A percentile compares a stretch with the other conserved stretches of the same genome.
phyloP scores from a whole-genome alignment of 108 stramenopile species.

The Seminavis robusta region DNA sequence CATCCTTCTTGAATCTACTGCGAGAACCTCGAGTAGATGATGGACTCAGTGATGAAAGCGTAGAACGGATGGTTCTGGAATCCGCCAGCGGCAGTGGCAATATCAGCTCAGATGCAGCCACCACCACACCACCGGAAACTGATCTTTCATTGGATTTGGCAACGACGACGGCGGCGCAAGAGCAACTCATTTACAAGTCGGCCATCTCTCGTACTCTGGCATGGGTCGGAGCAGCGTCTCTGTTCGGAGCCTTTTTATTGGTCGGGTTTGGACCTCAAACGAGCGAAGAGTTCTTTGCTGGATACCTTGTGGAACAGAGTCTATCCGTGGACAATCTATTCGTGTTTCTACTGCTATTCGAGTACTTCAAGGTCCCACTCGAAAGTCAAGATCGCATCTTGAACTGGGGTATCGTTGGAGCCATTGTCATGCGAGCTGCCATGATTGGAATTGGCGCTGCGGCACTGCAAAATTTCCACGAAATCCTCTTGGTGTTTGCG shows the following conservation, averaged over 20 bases:
- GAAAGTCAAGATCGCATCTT: conserved; percentile 70
- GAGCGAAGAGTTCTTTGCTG: conserved; percentile 82
- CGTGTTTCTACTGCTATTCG: conserved; percentile 87
- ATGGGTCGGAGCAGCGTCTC: conserved; percentile 66
- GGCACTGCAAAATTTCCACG: conserved; percentile 83
- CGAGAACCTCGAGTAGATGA: too few relatives aligned
- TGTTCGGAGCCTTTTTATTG: conserved; percentile 52
- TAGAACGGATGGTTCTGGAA: too few relatives aligned
- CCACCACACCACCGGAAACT: too few relatives aligned
- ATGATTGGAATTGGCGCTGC: conserved; percentile 93
- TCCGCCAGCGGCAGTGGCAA: too few relatives aligned
- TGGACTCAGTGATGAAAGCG: too few relatives aligned
- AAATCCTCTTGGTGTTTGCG: conserved; percentile 84
- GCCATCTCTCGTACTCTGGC: conserved; percentile 66
- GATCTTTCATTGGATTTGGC: too few relatives aligned
- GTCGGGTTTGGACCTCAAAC: conserved; percentile 25
- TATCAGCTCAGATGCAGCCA: too few relatives aligned
- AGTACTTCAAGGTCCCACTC: conserved; percentile 80
- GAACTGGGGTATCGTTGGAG: conserved; percentile 86
- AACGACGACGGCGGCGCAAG: conserved; percentile 15
- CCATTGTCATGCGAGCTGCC: conserved; percentile 87
- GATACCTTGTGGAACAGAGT: conserved; percentile 86
- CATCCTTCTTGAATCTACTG: too few relatives aligned
- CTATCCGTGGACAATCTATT: conserved; percentile 89
- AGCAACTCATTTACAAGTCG: conserved; percentile 47